These are phyloP conservation scores for Aethionema arabicum DNA, from an alignment of 345 rosid genomes.

Conservation along the genomic window DNA sequence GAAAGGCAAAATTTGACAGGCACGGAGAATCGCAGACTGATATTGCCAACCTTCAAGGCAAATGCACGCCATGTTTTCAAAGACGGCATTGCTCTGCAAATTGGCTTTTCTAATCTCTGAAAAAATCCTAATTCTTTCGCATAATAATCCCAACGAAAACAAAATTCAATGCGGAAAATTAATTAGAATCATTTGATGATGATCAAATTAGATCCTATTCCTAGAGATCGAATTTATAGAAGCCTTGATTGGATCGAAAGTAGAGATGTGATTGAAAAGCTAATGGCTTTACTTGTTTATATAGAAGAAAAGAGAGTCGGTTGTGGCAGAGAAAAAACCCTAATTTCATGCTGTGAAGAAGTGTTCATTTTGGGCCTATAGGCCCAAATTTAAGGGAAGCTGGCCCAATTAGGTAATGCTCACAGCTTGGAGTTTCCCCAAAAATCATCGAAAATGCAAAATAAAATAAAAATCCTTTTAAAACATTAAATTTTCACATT, in stretches of 20 bases:
- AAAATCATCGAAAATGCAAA: no score
- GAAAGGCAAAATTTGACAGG: slow-evolving; percentile 45
- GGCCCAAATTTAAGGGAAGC: no score
- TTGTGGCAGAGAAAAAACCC: background rate
- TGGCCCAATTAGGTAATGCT: no score
- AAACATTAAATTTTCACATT: no score
- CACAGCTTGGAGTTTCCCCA: background rate
- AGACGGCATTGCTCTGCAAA: slow-evolving; percentile 75
- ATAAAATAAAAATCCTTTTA: no score
- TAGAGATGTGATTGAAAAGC: background rate
- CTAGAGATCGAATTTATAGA: background rate
- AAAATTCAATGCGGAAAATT: background rate
- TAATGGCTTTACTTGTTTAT: background rate
- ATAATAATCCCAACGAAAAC: no score
- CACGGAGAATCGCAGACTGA: slow-evolving; percentile 66
- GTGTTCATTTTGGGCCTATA: no score
- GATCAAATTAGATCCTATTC: background rate
- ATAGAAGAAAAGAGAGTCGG: slow-evolving; percentile 25
- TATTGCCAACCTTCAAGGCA: slow-evolving; percentile 84
- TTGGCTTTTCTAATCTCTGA: slow-evolving; percentile 41
- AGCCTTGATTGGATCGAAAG: background rate
- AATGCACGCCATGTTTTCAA: slow-evolving; percentile 43
- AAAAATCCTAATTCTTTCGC: background rate
- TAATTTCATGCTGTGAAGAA: slow-evolving; percentile 8
- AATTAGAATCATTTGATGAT: background rate